These are phyloP conservation scores for Musa acuminata DNA, from an alignment of 176 grass and related monocot species.

Conservation along the genomic window DNA sequence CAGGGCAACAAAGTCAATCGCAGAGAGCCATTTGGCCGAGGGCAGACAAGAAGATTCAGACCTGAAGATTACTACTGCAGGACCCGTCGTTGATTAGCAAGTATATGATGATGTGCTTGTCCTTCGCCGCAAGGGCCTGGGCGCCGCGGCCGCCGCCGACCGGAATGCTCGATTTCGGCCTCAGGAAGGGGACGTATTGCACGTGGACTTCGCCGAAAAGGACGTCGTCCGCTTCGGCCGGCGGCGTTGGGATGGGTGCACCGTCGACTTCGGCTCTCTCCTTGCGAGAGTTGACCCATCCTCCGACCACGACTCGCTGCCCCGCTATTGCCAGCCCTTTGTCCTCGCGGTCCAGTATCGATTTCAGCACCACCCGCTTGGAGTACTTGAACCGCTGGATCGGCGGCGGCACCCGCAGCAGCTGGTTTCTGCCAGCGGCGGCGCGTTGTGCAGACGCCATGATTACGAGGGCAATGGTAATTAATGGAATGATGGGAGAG, in stretches of 20 bases:
- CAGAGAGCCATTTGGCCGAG: too few species aligned
- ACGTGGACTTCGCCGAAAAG: not conserved
- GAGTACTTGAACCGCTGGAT: conserved; percentile 37
- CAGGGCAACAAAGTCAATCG: not conserved
- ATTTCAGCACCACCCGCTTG: conserved; percentile 26
- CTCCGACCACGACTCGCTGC: conserved; percentile 34
- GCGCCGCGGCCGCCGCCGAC: not conserved
- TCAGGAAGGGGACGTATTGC: not conserved
- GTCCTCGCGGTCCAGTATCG: conserved; percentile 28
- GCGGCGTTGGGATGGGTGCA: not conserved
- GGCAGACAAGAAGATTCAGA: not conserved
- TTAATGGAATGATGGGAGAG: too few species aligned
- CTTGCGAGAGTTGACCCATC: conserved; percentile 46
- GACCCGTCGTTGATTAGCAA: conserved; percentile 54
- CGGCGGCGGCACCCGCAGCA: not conserved
- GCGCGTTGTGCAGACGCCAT: not conserved
- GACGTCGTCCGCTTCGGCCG: not conserved
- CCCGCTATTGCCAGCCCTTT: conserved; percentile 24
- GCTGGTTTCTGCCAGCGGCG: not conserved
- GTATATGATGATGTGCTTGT: not conserved
- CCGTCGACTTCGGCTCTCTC: not conserved
- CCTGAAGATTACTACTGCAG: conserved; percentile 45
- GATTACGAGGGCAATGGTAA: too few species aligned
- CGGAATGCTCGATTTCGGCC: not conserved
- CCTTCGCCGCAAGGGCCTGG: not conserved